These are phyloP conservation scores for Monosporascus cannonballus DNA, from an alignment of 2,329 filamentous ascomycete species.

Conservation along the genomic window DNA sequence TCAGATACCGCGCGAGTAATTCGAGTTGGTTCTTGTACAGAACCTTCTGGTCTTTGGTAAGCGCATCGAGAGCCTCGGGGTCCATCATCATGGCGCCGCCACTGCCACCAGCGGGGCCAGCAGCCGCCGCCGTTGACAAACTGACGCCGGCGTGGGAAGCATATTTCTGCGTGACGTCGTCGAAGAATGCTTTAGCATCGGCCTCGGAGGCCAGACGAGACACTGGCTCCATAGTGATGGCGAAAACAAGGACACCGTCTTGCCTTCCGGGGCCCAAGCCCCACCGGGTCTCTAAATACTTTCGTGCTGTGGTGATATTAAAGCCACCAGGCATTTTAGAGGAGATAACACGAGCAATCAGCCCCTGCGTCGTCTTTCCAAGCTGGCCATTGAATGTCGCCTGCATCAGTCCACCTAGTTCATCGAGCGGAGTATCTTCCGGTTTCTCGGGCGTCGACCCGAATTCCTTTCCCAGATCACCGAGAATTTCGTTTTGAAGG, in stretches of 20 bases:
- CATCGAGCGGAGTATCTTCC: slow-evolving; percentile 93
- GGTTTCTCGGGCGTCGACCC: slow-evolving; percentile 97
- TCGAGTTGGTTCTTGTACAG: slow-evolving; percentile 99
- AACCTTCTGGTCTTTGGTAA: slow-evolving; percentile 93
- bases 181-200: slow-evolving; percentile 89
- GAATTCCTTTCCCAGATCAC: slow-evolving; percentile 96
- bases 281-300: slow-evolving; percentile 93
- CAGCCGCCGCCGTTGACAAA: slow-evolving; percentile 69
- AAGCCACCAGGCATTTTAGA: slow-evolving; percentile 99
- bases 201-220: slow-evolving; percentile 81
- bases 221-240: slow-evolving; percentile 87
- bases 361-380: slow-evolving; percentile 89
- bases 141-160: slow-evolving; percentile 77
- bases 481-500: slow-evolving; percentile 96
- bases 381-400: slow-evolving; percentile 98
- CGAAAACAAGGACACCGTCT: slow-evolving; percentile 82
- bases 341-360: slow-evolving; percentile 90
- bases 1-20: slow-evolving; percentile 88
- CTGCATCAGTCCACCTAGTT: slow-evolving; percentile 92
- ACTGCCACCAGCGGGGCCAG: slow-evolving; percentile 63
- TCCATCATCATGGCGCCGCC: slow-evolving; percentile 99
- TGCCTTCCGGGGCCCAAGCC: slow-evolving; percentile 81
- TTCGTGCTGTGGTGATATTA: slow-evolving; percentile 93
- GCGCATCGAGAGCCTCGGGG: slow-evolving; percentile 88
- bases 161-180: slow-evolving; percentile 85